A percentile compares a stretch with the other conserved stretches of the same genome.
Conservation (phyloP, 2,329 filamentous ascomycete genomes). For the Kalmusia sp. region DNA sequence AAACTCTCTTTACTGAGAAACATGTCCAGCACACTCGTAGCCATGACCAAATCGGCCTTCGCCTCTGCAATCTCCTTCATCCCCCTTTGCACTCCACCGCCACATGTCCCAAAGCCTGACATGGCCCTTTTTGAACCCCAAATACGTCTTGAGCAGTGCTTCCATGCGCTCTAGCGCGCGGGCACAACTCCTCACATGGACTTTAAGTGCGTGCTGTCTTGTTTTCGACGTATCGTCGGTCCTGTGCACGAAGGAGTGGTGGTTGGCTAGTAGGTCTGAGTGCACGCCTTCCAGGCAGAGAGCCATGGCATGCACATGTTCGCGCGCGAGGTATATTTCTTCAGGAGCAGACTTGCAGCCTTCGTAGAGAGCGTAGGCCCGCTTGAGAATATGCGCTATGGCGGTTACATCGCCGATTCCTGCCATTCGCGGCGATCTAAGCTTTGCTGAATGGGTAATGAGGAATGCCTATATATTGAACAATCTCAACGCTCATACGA, state of each 20-base stretch:
- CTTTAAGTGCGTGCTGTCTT: constrained; percentile 10
- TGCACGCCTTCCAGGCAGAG: constrained; percentile 22
- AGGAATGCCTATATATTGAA: not conserved
- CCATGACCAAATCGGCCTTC: constrained; percentile 19
- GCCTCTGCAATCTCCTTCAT: constrained; percentile 24
- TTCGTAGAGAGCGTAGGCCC: constrained; percentile 19
- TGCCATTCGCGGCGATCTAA: constrained; percentile 11
- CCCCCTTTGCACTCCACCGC: constrained; percentile 18
- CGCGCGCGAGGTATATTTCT: constrained; percentile 20
- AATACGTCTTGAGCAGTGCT: constrained; percentile 16
- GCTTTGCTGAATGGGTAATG: not conserved
- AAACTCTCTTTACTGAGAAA: constrained; percentile 14
- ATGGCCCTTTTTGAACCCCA: constrained; percentile 10
- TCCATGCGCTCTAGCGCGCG: constrained; percentile 11
- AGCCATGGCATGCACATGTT: constrained; percentile 21
- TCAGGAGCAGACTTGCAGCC: constrained; percentile 14
- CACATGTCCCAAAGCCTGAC: constrained; percentile 20
- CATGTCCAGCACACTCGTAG: constrained; percentile 12
- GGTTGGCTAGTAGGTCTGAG: constrained; percentile 16
- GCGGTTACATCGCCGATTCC: constrained; percentile 13
- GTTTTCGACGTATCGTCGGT: constrained; percentile 9
- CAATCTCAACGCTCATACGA: not conserved
- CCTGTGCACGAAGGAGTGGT: constrained; percentile 16
- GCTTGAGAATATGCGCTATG: constrained; percentile 17
- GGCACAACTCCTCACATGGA: constrained; percentile 15